Evolutionary conservation across 129 eudicot species (phyloP).

Genomic region (Logfia minima): DNA sequence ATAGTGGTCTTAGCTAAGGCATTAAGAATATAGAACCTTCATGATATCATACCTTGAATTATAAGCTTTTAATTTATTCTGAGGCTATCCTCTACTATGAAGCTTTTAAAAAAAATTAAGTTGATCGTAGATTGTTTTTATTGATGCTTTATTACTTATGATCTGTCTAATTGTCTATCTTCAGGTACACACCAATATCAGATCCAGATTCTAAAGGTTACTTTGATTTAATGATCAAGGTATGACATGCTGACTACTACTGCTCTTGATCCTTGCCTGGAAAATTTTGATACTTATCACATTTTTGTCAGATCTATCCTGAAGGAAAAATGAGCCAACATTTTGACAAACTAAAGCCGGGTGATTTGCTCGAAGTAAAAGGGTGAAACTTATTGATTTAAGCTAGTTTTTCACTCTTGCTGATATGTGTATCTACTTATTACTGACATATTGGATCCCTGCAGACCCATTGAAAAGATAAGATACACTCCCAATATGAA

Average conservation of each 20-base stretch:
- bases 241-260: conserved; percentile 20
- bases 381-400: conserved; percentile 58
- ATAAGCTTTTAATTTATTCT: not conserved
- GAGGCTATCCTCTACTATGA: not conserved
- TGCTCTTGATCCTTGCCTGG: conserved; percentile 4
- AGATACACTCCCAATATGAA: conserved; percentile 94
- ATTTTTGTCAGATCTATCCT: conserved; percentile 66
- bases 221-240: conserved; percentile 96
- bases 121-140: conserved; percentile 5
- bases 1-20: not conserved
- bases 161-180: conserved; percentile 31
- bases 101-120: not conserved
- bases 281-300: not conserved
- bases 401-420: conserved; percentile 4
- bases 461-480: conserved; percentile 94
- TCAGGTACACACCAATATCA: conserved; percentile 96
- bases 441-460: conserved; percentile 27
- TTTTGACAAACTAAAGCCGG: conserved; percentile 89
- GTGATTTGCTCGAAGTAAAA: conserved; percentile 95
- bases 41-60: not conserved
- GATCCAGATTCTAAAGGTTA: conserved; percentile 88
- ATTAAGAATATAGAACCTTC: not conserved
- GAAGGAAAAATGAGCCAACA: conserved; percentile 99
- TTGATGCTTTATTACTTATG: conserved; percentile 15
- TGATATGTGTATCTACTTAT: conserved; percentile 12